Conservation (phyloP, 225 moss, liverwort and hornwort genomes). For the Rhytidiadelphus loreus region DNA sequence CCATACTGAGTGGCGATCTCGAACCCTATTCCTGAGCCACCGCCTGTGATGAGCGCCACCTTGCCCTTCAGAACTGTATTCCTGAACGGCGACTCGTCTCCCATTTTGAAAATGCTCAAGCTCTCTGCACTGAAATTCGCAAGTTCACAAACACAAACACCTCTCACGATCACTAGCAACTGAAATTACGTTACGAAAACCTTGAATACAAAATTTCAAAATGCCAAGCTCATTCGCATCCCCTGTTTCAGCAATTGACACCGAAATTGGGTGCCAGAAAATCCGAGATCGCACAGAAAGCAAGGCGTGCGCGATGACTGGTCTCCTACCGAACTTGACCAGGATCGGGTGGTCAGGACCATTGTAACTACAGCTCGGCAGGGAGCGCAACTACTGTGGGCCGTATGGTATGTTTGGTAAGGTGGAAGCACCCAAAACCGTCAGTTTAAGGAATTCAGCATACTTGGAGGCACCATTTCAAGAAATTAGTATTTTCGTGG, state of each 20-base stretch:
- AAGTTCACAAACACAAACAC: not conserved
- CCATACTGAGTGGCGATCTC: constrained; percentile 78
- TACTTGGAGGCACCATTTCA: too few relatives aligned
- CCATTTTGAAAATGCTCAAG: constrained; percentile 1
- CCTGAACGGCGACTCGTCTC: constrained; percentile 29
- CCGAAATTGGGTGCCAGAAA: not conserved
- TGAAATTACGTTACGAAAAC: too few relatives aligned
- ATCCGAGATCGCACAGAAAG: not conserved
- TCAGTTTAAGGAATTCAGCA: too few relatives aligned
- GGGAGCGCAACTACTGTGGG: not conserved
- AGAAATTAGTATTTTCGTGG: too few relatives aligned
- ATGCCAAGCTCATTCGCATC: not conserved
- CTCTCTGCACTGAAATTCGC: not conserved
- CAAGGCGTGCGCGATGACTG: not conserved
- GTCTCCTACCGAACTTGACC: not conserved
- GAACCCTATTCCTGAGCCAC: constrained; percentile 77
- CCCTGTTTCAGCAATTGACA: not conserved
- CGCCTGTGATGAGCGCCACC: constrained; percentile 83
- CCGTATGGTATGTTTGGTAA: not conserved
- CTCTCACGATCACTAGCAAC: not conserved
- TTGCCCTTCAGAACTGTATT: constrained; percentile 39
- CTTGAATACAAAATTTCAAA: not conserved
- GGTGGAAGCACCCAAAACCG: not conserved
- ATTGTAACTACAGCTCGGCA: not conserved
- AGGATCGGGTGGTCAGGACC: not conserved